Conservation (phyloP, 495 filamentous ascomycete species). For the Lasiosphaeriaceae sp. region DNA sequence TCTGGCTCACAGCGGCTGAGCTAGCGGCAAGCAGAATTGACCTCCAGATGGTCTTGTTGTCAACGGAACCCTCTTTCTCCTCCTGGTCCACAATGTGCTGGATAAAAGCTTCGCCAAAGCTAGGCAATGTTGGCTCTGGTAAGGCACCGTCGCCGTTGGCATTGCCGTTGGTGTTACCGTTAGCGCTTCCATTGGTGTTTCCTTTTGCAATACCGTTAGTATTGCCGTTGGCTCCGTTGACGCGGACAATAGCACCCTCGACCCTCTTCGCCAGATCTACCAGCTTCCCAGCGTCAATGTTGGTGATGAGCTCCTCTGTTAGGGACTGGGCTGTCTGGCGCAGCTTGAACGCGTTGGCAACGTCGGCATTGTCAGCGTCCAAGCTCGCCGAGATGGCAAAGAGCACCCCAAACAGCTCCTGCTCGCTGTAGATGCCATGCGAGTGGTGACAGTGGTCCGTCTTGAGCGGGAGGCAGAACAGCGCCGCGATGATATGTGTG, state of each 20-base stretch:
- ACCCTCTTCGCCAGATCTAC: slow-evolving; percentile 42
- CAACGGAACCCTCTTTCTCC: slow-evolving; percentile 38
- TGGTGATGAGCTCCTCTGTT: slow-evolving; percentile 55
- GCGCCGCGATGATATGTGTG: slow-evolving; percentile 57
- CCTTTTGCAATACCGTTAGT: too few species aligned
- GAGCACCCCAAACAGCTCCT: slow-evolving; percentile 66
- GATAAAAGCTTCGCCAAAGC: slow-evolving; percentile 66
- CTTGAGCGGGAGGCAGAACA: slow-evolving; percentile 66
- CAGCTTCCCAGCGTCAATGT: slow-evolving; percentile 52
- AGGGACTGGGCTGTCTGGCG: slow-evolving; percentile 55
- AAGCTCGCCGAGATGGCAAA: slow-evolving; percentile 54
- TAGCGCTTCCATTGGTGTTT: too few species aligned
- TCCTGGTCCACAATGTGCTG: slow-evolving; percentile 58
- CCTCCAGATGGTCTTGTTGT: slow-evolving; percentile 61
- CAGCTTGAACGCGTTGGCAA: slow-evolving; percentile 45
- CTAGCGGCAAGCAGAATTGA: slow-evolving; percentile 56
- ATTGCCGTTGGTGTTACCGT: too few species aligned
- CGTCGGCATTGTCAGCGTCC: slow-evolving; percentile 43
- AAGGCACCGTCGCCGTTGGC: too few species aligned
- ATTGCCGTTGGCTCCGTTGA: slow-evolving; percentile 24
- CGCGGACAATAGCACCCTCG: slow-evolving; percentile 24
- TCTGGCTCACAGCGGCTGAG: slow-evolving; percentile 56
- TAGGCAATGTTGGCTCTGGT: slow-evolving; percentile 51
- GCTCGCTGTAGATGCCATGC: slow-evolving; percentile 64
- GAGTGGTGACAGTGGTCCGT: slow-evolving; percentile 60